Conservation (phyloP, 1,284 basidiomycete species). For the Sporisorium iseilematis-ciliati region DNA sequence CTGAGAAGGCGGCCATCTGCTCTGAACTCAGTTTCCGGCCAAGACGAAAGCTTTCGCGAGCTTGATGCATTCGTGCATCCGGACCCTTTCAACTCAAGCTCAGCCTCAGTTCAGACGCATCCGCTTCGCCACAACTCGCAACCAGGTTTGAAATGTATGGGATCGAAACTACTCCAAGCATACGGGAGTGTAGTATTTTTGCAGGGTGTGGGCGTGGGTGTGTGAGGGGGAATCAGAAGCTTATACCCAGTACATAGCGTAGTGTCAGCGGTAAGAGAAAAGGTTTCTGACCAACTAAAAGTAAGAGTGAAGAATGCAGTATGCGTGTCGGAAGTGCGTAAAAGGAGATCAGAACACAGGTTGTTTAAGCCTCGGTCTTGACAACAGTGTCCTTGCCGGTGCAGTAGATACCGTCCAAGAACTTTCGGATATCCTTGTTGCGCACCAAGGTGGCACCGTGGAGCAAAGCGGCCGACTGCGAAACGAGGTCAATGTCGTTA, state of each 20-base stretch:
- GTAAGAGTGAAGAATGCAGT: slow-evolving; percentile 28
- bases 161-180: slow-evolving; percentile 46
- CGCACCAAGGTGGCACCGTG: slow-evolving; percentile 68
- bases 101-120: no score
- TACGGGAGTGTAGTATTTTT: slow-evolving; percentile 35
- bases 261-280: slow-evolving; percentile 1
- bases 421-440: slow-evolving; percentile 74
- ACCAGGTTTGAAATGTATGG: slow-evolving; percentile 1
- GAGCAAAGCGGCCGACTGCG: slow-evolving; percentile 68
- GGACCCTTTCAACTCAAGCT: no score
- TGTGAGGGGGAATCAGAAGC: slow-evolving; percentile 9
- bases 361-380: slow-evolving; percentile 74
- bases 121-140: no score
- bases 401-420: slow-evolving; percentile 81
- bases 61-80: no score
- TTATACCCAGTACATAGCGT: slow-evolving; percentile 21
- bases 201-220: slow-evolving; percentile 26
- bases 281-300: slow-evolving; percentile 27
- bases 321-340: slow-evolving; percentile 2
- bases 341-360: slow-evolving; percentile 4
- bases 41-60: no score
- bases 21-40: no score
- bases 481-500: slow-evolving; percentile 74
- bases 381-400: slow-evolving; percentile 78
- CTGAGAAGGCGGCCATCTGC: no score